Percentiles rank a stretch among this genome's conserved stretches.
Conservation (phyloP, 352 stramenopile genomes). For the Phytophthora tentaculata region DNA sequence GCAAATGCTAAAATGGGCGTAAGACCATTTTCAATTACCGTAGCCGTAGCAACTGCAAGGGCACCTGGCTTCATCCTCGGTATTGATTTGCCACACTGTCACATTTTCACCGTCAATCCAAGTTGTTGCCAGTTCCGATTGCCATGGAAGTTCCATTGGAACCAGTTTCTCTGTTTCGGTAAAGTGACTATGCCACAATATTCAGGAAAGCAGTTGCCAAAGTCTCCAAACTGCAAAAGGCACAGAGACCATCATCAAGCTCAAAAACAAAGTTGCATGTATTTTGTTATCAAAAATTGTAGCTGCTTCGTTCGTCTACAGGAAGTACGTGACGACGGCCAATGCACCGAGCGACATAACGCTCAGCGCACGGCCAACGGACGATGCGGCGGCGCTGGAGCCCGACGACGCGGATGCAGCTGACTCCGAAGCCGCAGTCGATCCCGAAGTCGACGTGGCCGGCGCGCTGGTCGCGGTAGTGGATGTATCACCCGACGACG, state of each 20-base stretch:
- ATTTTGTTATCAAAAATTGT: neutral
- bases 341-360: slow-evolving; percentile 27
- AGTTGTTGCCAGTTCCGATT: neutral
- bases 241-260: too few species aligned
- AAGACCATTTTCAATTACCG: neutral
- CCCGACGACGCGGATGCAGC: slow-evolving; percentile 22
- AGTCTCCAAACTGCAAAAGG: too few species aligned
- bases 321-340: slow-evolving; percentile 29
- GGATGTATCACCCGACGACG: slow-evolving; percentile 14
- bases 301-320: slow-evolving; percentile 26
- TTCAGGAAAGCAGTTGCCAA: too few species aligned
- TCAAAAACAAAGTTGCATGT: neutral
- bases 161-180: neutral
- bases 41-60: neutral
- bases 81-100: slow-evolving; percentile 5
- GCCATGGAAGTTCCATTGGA: too few species aligned
- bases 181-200: neutral
- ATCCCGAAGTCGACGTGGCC: slow-evolving; percentile 3
- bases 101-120: neutral
- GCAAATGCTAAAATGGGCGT: neutral
- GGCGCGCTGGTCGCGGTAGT: slow-evolving; percentile 11
- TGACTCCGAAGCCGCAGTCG: slow-evolving; percentile 19
- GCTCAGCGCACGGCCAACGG: slow-evolving; percentile 18
- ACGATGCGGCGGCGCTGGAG: slow-evolving; percentile 37
- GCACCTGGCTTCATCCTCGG: neutral